Percentiles rank a stretch among this genome's conserved stretches.
These are phyloP conservation scores for Decorospora gaudefroyi DNA, from an alignment of 2,329 filamentous ascomycete genomes.

Conservation along the genomic window DNA sequence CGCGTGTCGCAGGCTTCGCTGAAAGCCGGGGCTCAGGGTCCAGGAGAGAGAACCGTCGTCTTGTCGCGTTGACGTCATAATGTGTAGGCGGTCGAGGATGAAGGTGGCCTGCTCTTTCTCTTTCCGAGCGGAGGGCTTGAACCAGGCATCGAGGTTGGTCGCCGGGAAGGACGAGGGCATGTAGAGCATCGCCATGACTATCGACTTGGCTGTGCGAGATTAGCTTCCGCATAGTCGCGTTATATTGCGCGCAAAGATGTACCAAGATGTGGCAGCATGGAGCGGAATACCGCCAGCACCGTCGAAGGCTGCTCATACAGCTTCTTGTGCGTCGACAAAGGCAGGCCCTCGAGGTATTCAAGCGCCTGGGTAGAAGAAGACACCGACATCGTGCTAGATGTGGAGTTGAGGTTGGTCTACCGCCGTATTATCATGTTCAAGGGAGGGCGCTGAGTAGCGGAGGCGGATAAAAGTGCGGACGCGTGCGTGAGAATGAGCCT, in stretches of 20 bases:
- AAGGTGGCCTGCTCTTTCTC: conserved; percentile 83
- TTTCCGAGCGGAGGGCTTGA: conserved; percentile 70
- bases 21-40: conserved; percentile 79
- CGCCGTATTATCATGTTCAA: conserved; percentile 44
- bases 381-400: conserved; percentile 56
- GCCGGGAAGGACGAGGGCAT: conserved; percentile 78
- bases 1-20: conserved; percentile 78
- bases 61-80: conserved; percentile 65
- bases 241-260: conserved; percentile 23
- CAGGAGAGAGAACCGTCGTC: conserved; percentile 70
- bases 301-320: conserved; percentile 97
- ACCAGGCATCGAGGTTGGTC: conserved; percentile 83
- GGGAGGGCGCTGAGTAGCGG: conserved; percentile 1
- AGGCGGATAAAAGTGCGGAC: conserved; percentile 15
- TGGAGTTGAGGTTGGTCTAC: conserved; percentile 18
- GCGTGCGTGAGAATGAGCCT: conserved; percentile 20
- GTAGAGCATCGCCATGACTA: conserved; percentile 95
- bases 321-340: conserved; percentile 84
- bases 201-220: conserved; percentile 73
- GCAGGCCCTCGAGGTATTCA: conserved; percentile 91
- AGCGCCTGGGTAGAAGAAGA: conserved; percentile 66
- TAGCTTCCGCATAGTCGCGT: not conserved
- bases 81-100: conserved; percentile 83
- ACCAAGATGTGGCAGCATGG: conserved; percentile 94
- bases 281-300: conserved; percentile 90